A percentile compares a stretch with the other conserved stretches of the same genome.
phyloP scores from a whole-genome alignment of 1,284 basidiomycete species.

The Heliocybe sulcata region DNA sequence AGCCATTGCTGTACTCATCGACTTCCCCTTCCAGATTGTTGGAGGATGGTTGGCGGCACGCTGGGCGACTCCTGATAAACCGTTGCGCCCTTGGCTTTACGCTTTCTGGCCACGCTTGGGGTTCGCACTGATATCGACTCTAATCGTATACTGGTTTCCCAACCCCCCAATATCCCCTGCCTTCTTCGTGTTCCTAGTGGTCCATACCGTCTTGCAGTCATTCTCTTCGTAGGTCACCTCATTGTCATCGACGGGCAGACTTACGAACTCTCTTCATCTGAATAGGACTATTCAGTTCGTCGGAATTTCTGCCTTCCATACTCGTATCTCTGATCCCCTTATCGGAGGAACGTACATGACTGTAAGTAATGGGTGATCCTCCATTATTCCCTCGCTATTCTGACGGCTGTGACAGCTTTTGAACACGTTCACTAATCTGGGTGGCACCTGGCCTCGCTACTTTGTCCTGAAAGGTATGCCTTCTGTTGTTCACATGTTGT shows the following conservation, averaged over 20 bases:
- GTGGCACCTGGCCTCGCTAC: conserved; percentile 96
- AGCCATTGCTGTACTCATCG: conserved; percentile 90
- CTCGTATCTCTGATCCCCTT: conserved; percentile 91
- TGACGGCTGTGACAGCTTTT: conserved; percentile 52
- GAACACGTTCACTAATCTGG: conserved; percentile 95
- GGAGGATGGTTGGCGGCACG: conserved; percentile 95
- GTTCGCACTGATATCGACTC: conserved; percentile 70
- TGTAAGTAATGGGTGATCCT: conserved; percentile 34
- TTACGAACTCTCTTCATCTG: neutral
- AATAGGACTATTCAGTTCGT: conserved; percentile 94
- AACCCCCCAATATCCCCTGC: conserved; percentile 61
- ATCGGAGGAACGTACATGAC: conserved; percentile 99
- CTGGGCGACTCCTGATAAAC: conserved; percentile 77
- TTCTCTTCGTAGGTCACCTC: conserved; percentile 69
- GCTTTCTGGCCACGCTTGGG: conserved; percentile 87
- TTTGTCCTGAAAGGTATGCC: conserved; percentile 78
- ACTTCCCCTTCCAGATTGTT: conserved; percentile 96
- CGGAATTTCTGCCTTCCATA: conserved; percentile 97
- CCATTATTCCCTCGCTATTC: conserved; percentile 7
- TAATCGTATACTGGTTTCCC: conserved; percentile 86
- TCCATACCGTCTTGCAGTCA: conserved; percentile 80
- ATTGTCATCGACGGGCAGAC: neutral
- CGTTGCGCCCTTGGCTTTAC: conserved; percentile 81
- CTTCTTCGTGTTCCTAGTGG: conserved; percentile 79
- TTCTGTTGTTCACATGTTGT: neutral